Evolutionary conservation across 2,329 filamentous ascomycete genomes (phyloP), one percentile per base, ranked within the genome.

Genomic region (Chalara sp.): DNA sequence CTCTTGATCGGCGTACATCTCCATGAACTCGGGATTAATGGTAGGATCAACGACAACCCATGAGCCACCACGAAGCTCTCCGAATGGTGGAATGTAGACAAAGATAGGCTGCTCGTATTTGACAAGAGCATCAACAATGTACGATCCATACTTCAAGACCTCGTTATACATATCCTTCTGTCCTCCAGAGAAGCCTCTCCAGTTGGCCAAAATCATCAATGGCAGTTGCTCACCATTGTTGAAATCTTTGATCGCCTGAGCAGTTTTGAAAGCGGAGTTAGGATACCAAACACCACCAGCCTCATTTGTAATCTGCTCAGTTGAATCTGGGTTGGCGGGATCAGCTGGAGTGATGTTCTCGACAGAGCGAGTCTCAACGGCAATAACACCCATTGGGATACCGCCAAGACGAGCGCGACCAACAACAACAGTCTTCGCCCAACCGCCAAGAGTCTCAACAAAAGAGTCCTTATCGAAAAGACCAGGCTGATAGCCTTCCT

Each of bases 141-240:
- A 97, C 13, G 92, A 96, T 67, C 93, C 93, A 66, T 99, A 99
- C 79, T 99, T 99, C 72, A 99, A 83, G 12, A 99, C 93, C 74
- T 99, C 93, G 75, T 97, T 96, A 83, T 95, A 99, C 93, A 99
- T 99, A 73, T 99, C 93, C 62, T 92, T 89, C 75, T 99, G 93
- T 58, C 93, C 93, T 76, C 93, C 93, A 61, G 93, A 99, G 89
- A 99, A 99, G 77, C 93, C 93, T 83, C 93, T 86, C 93, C 93
- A 99, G 80, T 99, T 99, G 73, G 93, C 93, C 58, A 99, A 83
- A 68, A 99, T 99, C 90, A 99, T 97, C 59, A 99, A 76, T 51
- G 93, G 93, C 66, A 99, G 79, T 76, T 99, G 93, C 75, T 99
- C 93, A 68, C 93, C 93, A 60, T 95, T 83, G 82, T 99, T 99